Percentiles rank a stretch among this genome's conserved stretches.
Conservation (phyloP, 352 stramenopile genomes). For the Phytophthora ramorum region DNA sequence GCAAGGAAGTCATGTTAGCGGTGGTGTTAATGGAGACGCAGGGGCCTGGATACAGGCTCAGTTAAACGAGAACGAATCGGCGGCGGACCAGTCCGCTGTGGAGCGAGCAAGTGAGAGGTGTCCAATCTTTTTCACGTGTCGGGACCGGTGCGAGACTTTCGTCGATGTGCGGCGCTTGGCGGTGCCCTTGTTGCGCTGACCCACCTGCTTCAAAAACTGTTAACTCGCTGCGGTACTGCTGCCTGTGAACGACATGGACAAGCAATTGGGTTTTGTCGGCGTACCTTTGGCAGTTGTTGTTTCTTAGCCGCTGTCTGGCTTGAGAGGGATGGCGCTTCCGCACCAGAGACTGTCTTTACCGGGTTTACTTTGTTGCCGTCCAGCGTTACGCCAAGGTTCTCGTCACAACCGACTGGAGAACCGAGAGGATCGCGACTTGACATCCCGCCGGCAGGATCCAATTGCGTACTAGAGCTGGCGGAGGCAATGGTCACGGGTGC, state of each 20-base stretch:
- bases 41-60: conserved; percentile 19
- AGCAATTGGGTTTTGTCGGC: not conserved
- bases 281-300: conserved; percentile 29
- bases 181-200: conserved; percentile 13
- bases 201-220: conserved; percentile 16
- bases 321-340: not conserved
- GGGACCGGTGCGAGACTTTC: conserved; percentile 25
- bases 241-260: not conserved
- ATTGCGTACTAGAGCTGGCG: not conserved
- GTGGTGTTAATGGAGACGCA: conserved; percentile 5
- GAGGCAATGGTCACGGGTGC: not conserved
- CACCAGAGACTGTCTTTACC: conserved; percentile 6
- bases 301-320: conserved; percentile 16
- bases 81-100: conserved; percentile 43
- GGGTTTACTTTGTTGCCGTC: not conserved
- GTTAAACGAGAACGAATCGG: conserved; percentile 51
- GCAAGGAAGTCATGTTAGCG: conserved; percentile 17
- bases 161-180: conserved; percentile 26
- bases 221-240: not conserved
- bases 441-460: conserved; percentile 10
- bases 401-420: conserved; percentile 34
- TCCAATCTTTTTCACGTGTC: conserved; percentile 27
- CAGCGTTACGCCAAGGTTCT: conserved; percentile 4
- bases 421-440: conserved; percentile 21
- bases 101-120: conserved; percentile 28